Evolutionary conservation across 2,329 filamentous ascomycete species (phyloP), one percentile per base, ranked within the genome.

Genomic region (Fusarium coffeatum): DNA sequence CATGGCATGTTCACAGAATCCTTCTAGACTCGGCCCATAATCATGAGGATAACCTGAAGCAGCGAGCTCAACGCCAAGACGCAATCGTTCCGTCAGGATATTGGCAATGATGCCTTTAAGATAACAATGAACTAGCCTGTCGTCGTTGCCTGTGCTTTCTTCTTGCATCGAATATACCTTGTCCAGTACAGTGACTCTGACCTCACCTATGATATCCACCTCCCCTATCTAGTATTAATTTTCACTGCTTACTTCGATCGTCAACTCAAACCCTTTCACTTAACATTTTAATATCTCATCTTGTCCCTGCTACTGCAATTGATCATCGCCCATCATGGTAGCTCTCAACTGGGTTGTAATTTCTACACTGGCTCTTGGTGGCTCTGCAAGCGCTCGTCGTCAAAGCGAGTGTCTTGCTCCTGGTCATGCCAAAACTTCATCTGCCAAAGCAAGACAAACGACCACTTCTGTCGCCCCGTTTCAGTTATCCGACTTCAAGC

Each of bases 401-500:
- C 57, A 45, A 49, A 47, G 51, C 32, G 58, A 64, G 64, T 64
- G 55, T 43, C 54, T 32, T 54, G 37, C 58, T 54, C 16, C 56
- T 60, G 27, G 49, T 30, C 46, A 45, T 45, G 43, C 32, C 48
- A 45, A 60, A 45, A 46, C 55, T 40, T 27, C 37, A 42, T 47
- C 60, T 40, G 41, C 25, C 45, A 40, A 70, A 34, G 34, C 42
- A 51, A 68, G 60, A 45, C 43, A 32, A 13, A 32, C 34, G 11
- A 37, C 47, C n/a, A 20, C 48, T 45, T 41, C 43, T 30, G n/a
- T 20, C 20, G 13, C 49, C 11, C n/a, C 49, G 8, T 63, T 61
- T 32, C 37, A n/a, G 20, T 22, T 59, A n/a, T 43, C 67, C 6
- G 55, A 55, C 28, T 71, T 76, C 48, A 76, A 78, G 58, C 74